Evolutionary conservation across 345 rosid genomes (phyloP).

Genomic region (Brassica rapa): DNA sequence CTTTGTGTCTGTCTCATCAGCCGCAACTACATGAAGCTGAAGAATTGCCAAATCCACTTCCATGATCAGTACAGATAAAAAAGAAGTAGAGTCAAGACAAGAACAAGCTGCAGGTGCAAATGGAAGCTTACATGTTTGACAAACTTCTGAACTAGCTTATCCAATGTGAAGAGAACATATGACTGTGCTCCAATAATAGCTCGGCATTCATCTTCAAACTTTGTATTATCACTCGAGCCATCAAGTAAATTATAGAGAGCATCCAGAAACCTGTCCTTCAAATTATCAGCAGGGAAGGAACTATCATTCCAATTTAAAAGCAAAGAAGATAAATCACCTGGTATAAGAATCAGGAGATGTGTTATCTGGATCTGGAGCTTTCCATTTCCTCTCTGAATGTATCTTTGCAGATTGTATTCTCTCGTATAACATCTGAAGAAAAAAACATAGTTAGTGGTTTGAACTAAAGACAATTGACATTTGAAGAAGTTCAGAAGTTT

Average conservation of each 20-base stretch:
- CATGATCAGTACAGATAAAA: background rate
- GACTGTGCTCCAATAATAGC: constrained; percentile 97
- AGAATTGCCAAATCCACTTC: constrained; percentile 28
- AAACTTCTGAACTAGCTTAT: constrained; percentile 87
- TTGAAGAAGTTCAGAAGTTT: constrained; percentile 1
- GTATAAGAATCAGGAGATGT: constrained; percentile 75
- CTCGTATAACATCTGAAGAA: constrained; percentile 74
- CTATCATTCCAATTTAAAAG: background rate
- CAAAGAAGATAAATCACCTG: constrained; percentile 53
- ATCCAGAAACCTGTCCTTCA: constrained; percentile 67
- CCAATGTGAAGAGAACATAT: constrained; percentile 88
- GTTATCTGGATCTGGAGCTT: constrained; percentile 62
- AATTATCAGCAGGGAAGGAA: constrained; percentile 11
- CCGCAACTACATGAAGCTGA: constrained; percentile 82
- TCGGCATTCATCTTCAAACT: constrained; percentile 98
- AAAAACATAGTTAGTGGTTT: constrained; percentile 15
- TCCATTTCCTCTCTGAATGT: constrained; percentile 96
- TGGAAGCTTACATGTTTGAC: constrained; percentile 74
- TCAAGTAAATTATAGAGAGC: constrained; percentile 91
- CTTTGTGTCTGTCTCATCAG: constrained; percentile 94
- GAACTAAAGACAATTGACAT: background rate
- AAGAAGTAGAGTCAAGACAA: constrained; percentile 12
- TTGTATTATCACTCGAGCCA: constrained; percentile 87
- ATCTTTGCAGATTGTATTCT: constrained; percentile 93
- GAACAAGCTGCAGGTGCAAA: constrained; percentile 9